Percentiles rank a stretch among this genome's conserved stretches.
These are phyloP conservation scores for Leishmania guyanensis DNA, from an alignment of 208 protist species.

Conservation along the genomic window DNA sequence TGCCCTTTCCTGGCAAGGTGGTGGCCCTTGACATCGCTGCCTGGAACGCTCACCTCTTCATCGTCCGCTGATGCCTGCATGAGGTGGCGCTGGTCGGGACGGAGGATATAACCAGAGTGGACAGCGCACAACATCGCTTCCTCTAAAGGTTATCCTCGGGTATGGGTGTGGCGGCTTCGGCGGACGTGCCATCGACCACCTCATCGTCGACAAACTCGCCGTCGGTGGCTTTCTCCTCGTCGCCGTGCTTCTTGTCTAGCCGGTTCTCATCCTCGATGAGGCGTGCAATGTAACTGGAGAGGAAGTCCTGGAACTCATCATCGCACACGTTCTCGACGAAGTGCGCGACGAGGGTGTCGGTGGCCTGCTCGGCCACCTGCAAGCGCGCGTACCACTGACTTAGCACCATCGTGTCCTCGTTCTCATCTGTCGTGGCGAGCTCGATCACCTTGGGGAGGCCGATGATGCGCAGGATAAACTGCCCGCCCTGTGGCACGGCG, in stretches of 20 bases:
- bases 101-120: neutral
- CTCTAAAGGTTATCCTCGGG: constrained; percentile 10
- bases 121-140: neutral
- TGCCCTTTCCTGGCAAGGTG: neutral
- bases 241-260: constrained; percentile 45
- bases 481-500: constrained; percentile 25
- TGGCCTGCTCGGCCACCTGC: constrained; percentile 46
- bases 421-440: constrained; percentile 50
- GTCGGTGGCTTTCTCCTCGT: constrained; percentile 16
- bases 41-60: neutral
- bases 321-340: constrained; percentile 64
- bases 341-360: constrained; percentile 43
- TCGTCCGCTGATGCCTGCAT: neutral
- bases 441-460: constrained; percentile 78
- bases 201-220: constrained; percentile 12
- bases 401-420: constrained; percentile 58
- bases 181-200: neutral
- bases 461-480: constrained; percentile 45
- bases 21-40: neutral
- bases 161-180: constrained; percentile 6
- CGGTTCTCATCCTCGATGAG: constrained; percentile 61
- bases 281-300: constrained; percentile 42
- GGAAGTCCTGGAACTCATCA: constrained; percentile 47
- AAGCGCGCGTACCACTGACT: constrained; percentile 66
- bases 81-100: neutral